Evolutionary conservation across 2,329 filamentous ascomycete species (phyloP), one percentile per base, ranked within the genome.

Genomic region (Ceratocystiopsis sp.): DNA sequence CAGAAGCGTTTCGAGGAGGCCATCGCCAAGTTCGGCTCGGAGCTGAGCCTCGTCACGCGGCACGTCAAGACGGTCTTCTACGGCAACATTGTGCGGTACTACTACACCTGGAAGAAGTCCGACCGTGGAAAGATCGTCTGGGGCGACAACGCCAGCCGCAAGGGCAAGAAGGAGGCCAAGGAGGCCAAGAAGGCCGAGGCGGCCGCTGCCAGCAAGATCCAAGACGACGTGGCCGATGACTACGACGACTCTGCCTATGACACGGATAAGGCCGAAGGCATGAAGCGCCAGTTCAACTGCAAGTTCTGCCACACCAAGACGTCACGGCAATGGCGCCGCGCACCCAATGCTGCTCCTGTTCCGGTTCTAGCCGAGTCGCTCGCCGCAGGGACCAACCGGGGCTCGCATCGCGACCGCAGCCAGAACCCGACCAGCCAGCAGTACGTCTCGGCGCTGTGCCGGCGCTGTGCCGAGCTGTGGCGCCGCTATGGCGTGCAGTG

Each of bases 21-120:
- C 36, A 84, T 98, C 12, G 66, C 74, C 39, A 94, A 91, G 57
- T 93, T 80, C 55, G 91, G 91, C 18, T 95, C 89, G 0, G 91
- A 98, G 61, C 76, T 93, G 53, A 74, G 84, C 50, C 72, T 73
- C 39, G 80, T 96, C 46, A 85, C 79, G 50, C 78, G 82, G 51
- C 83, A 94, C 58, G 84, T 95, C 54, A 87, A 85, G 59, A 84
- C 80, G 0, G 75, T 91, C 51, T 76, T 75, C 36, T 78, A 86
- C 48, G 78, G 80, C 41, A 75, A 84, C 46, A 80, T 95, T 48
- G 85, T 93, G 21, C 82, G 91, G 4, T 93, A 83, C 57, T 98
- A 96, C 61, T 98, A 98, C 58, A 84, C 84, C 50, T 98, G 91
- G 91, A 98, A 98, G 64, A 96, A 96, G 61, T 85, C 85, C 0